Base-by-base conservation (phyloP, 2,329 filamentous ascomycete species). In the Thyridium curvatum region DNA sequence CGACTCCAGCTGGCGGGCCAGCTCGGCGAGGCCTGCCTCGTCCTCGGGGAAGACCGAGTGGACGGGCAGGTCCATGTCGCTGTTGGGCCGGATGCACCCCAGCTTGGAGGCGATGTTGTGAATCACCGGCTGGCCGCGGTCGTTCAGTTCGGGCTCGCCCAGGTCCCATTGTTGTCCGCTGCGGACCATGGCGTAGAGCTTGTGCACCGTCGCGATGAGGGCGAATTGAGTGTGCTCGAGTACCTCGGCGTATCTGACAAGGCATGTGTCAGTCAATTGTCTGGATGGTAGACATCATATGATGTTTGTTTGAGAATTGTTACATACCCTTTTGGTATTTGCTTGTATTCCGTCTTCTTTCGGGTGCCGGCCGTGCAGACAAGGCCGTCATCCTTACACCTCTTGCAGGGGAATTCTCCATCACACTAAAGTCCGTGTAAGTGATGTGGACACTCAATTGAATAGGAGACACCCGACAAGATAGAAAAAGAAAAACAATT, bases 331-430 rank as follows among this genome's bases (percentile, higher is more conserved):
- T 72, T 62, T 10, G 78, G 77, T 34, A 82, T 56, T 58, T 82
- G 77, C 63, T 82, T 82, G 56, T 78, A 82, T 51, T 82, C 77
- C n/a, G 76, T 77, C 72, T 82, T 82, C 53, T 81, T 82, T 45
- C 78, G 65, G 12, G 75, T 72, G 8, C 77, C 77, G 13, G 77
- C 76, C 8, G 74, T 80, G 59, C 78, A 82, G 15, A 82, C 74
- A 8, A 80, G 63, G 13, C 76, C 76, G 44, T 82, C 78, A 48
- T 82, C 77, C 58, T 79, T 81, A 56, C 78, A 82, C 50, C 78
- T 65, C 60, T 82, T 81, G 57, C 78, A 82, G 9, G 77, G 77
- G 41, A 79, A 80, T 51, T 81, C 77, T 44, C 77, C 77, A 46
- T 82, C 77, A 52, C 77, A 82, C 76, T 80, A 29, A 12, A 35